Evolutionary conservation across 2,329 filamentous ascomycete species (phyloP).

Genomic region (Graphium sp.): DNA sequence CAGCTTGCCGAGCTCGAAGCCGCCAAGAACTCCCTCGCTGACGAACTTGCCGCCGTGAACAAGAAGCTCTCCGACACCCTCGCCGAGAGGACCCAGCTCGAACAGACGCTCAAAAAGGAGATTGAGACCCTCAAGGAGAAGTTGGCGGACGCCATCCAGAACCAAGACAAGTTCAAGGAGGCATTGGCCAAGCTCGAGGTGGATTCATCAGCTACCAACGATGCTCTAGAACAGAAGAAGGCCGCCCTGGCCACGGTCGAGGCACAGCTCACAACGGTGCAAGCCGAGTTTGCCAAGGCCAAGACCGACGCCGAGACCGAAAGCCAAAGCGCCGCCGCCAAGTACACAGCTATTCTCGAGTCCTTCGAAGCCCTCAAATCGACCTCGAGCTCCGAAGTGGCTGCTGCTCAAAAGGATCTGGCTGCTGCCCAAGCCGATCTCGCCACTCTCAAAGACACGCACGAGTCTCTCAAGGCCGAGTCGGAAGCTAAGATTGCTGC

Average conservation of each 20-base stretch:
- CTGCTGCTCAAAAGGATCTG: constrained; percentile 7
- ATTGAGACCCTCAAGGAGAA: constrained; percentile 15
- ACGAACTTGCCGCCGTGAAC: constrained; percentile 16
- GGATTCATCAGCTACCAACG: constrained; percentile 13
- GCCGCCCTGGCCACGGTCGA: constrained; percentile 12
- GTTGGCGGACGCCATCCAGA: constrained; percentile 14
- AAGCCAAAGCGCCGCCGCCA: constrained; percentile 14
- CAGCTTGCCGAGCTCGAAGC: constrained; percentile 9
- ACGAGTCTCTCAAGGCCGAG: constrained; percentile 10
- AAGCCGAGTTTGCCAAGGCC: constrained; percentile 9
- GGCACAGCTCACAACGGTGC: constrained; percentile 7
- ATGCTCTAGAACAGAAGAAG: constrained; percentile 11
- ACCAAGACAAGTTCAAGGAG: constrained; percentile 14
- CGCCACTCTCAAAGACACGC: constrained; percentile 7
- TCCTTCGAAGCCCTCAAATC: constrained; percentile 12
- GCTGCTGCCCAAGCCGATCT: constrained; percentile 7
- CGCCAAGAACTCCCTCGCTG: constrained; percentile 13
- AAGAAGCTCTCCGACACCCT: constrained; percentile 15
- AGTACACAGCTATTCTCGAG: constrained; percentile 10
- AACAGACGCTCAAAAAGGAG: constrained; percentile 14
- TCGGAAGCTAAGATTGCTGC: constrained; percentile 13
- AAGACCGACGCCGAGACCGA: constrained; percentile 10
- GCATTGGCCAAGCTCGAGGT: constrained; percentile 13
- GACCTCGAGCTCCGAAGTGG: constrained; percentile 10
- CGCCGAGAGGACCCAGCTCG: constrained; percentile 17